Conservation (phyloP, 2,329 filamentous ascomycete species). For the Phaeomoniella chlamydospora region DNA sequence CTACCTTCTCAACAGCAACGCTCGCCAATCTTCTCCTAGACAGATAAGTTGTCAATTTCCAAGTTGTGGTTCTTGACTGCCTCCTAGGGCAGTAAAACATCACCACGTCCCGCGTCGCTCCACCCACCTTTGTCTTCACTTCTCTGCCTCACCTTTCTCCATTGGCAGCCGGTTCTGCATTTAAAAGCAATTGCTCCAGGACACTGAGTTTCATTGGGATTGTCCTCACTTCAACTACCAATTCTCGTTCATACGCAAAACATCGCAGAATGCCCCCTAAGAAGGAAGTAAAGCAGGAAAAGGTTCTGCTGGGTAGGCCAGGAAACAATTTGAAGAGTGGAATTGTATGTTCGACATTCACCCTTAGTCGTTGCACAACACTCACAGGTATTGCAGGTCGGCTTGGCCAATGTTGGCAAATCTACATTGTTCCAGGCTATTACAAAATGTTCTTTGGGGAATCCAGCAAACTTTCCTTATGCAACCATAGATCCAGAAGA, state of each 20-base stretch:
- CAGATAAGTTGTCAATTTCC: no score
- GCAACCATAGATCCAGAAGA: conserved; percentile 98
- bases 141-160: conserved; percentile 37
- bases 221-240: conserved; percentile 2
- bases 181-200: no score
- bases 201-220: conserved; percentile 16
- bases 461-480: conserved; percentile 98
- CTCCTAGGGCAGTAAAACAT: neutral
- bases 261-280: conserved; percentile 83
- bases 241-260: conserved; percentile 39
- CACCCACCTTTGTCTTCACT: conserved; percentile 32
- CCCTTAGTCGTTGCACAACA: conserved; percentile 3
- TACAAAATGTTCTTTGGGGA: conserved; percentile 92
- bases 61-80: no score
- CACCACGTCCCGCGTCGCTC: conserved; percentile 16
- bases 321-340: conserved; percentile 98
- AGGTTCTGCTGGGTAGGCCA: conserved; percentile 86
- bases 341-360: conserved; percentile 64
- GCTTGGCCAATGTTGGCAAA: conserved; percentile 97
- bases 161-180: conserved; percentile 55
- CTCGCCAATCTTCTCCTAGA: no score
- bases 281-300: conserved; percentile 83
- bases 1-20: no score
- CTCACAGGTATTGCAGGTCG: conserved; percentile 50
- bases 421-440: conserved; percentile 99